Evolutionary conservation across 352 stramenopile species (phyloP), one percentile per base, ranked within the genome.

Genomic region (Globisporangium viniferum): DNA sequence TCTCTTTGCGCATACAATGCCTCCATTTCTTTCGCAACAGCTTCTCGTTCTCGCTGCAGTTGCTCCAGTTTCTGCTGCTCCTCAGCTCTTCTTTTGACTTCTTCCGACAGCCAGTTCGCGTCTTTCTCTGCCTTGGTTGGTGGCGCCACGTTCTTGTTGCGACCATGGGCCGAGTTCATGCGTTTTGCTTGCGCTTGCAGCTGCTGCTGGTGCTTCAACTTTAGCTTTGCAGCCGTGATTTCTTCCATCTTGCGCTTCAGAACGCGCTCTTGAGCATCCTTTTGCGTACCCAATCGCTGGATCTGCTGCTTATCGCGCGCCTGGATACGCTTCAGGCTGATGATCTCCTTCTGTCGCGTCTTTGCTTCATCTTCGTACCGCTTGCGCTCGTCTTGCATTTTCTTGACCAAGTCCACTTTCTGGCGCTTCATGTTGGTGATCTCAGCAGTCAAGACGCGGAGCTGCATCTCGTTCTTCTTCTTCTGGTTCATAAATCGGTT

Each of bases 181-280:
- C 87, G 83, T 35, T 79, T 86, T 24, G 86, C 83, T 61, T 94
- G 83, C 0, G 82, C 83, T 57, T 86, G 86, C 8, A 93, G 35
- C 64, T 92, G 80, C 57, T 94, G 84, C 49, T 96, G 89, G 27
- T 95, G 87, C 69, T 95, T 94, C n/a, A 96, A 64, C 18, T 84
- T 72, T 33, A 86, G 82, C 65, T 95, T 96, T 5, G 83, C 80
- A 14, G 82, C 85, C 15, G 81, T 86, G 55, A 92, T 83, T 66
- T 96, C 89, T 65, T 96, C 87, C 86, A 95, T 94, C 65, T 94
- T 94, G 3, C 89, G 84, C 73, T 94, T 94, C 31, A 96, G 71
- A 14, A 96, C 89, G 18, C 89, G 84, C 48, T 96, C 89, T 66
- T 96, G 89, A 0, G 89, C 89, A 67, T 92, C 84, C 56, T 95